Percentiles rank a stretch among this genome's conserved stretches.
phyloP scores from a whole-genome alignment of 2,329 filamentous ascomycete genomes.

The Dactylellina sp. region DNA sequence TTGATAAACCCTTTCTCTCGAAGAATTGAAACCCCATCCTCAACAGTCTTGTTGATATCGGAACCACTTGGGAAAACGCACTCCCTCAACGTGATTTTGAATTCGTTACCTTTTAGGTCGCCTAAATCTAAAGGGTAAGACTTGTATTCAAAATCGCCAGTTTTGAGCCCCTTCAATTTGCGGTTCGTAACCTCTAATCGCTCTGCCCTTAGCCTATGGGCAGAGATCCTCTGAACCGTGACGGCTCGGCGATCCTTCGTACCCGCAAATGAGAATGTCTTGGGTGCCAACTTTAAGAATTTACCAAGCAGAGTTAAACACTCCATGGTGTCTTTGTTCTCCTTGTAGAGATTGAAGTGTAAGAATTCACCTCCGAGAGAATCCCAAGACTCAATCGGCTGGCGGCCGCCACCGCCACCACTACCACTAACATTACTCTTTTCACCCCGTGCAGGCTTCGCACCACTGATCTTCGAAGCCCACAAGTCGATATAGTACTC shows the following conservation, averaged over 20 bases:
- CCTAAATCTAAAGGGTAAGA: slow-evolving; percentile 80
- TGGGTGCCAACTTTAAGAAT: slow-evolving; percentile 73
- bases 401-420: slow-evolving; percentile 21
- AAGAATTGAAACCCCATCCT: slow-evolving; percentile 75
- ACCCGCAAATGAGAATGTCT: slow-evolving; percentile 82
- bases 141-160: slow-evolving; percentile 86
- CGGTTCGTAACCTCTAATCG: slow-evolving; percentile 75
- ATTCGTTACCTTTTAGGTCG: slow-evolving; percentile 88
- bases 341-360: slow-evolving; percentile 93
- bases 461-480: slow-evolving; percentile 61
- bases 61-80: slow-evolving; percentile 70
- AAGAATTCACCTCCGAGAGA: slow-evolving; percentile 76
- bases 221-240: slow-evolving; percentile 84
- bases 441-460: slow-evolving; percentile 58
- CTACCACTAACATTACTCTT: too few species aligned
- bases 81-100: slow-evolving; percentile 89
- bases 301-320: slow-evolving; percentile 81
- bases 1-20: slow-evolving; percentile 87
- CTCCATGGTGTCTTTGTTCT: slow-evolving; percentile 97
- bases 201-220: slow-evolving; percentile 71
- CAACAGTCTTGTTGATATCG: slow-evolving; percentile 67
- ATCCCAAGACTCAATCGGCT: slow-evolving; percentile 48
- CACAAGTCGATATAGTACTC: slow-evolving; percentile 50
- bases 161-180: slow-evolving; percentile 66
- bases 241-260: slow-evolving; percentile 91